Conservation (phyloP, 1,284 basidiomycete species). For the Ceratobasidium sp. region DNA sequence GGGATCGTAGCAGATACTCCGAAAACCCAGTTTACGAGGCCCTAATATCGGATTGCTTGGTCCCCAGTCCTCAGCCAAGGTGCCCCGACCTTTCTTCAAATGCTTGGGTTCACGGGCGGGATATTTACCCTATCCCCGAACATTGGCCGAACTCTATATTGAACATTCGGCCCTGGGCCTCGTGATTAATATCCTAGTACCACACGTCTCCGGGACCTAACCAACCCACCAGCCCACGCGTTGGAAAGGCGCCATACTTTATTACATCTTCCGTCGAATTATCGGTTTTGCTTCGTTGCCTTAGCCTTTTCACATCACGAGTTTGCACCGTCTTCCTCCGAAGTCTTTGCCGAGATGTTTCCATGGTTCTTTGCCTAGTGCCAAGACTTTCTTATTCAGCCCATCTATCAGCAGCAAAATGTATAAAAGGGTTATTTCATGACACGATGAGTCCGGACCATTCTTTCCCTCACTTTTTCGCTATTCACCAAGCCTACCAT, state of each 20-base stretch:
- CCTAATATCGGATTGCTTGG: not conserved
- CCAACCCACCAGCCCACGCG: conserved; percentile 8
- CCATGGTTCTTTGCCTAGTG: not conserved
- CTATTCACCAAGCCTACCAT: not conserved
- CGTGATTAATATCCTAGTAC: not conserved
- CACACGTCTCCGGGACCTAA: not conserved
- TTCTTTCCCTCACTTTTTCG: not conserved
- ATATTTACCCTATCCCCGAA: conserved; percentile 1
- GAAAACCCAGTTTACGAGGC: not conserved
- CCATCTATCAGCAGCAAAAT: not conserved
- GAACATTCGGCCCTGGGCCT: not conserved
- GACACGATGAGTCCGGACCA: not conserved
- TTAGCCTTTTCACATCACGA: conserved; percentile 14
- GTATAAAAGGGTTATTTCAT: not conserved
- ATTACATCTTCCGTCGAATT: conserved; percentile 11
- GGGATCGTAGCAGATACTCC: too few relatives aligned
- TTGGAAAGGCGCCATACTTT: not conserved
- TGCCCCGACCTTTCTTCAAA: not conserved
- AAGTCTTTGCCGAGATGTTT: conserved; percentile 7
- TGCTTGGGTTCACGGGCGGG: not conserved
- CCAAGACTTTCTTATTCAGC: conserved; percentile 15
- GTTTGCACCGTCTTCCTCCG: conserved; percentile 24
- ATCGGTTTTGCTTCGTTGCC: conserved; percentile 18
- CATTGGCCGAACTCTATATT: conserved; percentile 3
- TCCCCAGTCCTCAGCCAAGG: not conserved